A percentile compares a stretch with the other conserved stretches of the same genome.
Evolutionary conservation across 371 early-diverging fungal species (phyloP).

Genomic region (Entomophthora muscae): DNA sequence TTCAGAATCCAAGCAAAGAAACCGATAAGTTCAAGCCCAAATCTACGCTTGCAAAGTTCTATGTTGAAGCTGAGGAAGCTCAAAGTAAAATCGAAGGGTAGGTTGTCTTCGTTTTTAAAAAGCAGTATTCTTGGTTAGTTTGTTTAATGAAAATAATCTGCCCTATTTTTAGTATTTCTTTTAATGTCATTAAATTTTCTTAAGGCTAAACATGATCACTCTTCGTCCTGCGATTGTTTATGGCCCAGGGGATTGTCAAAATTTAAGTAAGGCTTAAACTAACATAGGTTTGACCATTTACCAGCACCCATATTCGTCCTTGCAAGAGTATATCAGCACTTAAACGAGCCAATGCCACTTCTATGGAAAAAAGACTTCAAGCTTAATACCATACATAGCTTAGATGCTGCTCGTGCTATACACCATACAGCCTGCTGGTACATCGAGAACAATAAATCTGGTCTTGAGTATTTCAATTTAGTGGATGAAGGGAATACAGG

Average conservation of each 20-base stretch:
- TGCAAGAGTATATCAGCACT: conserved; percentile 69
- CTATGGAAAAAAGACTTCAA: conserved; percentile 79
- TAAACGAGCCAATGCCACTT: conserved; percentile 71
- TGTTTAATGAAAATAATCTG: no score
- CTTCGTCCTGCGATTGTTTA: conserved; percentile 2
- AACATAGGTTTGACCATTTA: background rate
- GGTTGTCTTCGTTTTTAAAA: no score
- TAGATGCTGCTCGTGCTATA: conserved; percentile 62
- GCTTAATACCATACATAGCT: conserved; percentile 83
- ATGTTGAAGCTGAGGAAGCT: background rate
- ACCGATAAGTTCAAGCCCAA: background rate
- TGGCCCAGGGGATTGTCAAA: background rate
- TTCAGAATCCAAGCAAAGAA: background rate
- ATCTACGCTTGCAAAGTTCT: background rate
- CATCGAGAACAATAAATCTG: conserved; percentile 18
- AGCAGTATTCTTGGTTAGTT: no score
- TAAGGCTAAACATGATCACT: background rate
- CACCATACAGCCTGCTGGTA: conserved; percentile 50
- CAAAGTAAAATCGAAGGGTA: background rate
- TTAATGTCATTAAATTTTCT: no score
- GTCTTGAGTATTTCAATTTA: conserved; percentile 43
- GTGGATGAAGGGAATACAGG: conserved; percentile 60
- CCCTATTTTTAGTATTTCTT: no score
- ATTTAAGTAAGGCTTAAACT: conserved; percentile 2
- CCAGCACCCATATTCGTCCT: conserved; percentile 78